These are phyloP conservation scores for Lasiosphaeria miniovina DNA, from an alignment of 495 filamentous ascomycete species.

Conservation along the genomic window DNA sequence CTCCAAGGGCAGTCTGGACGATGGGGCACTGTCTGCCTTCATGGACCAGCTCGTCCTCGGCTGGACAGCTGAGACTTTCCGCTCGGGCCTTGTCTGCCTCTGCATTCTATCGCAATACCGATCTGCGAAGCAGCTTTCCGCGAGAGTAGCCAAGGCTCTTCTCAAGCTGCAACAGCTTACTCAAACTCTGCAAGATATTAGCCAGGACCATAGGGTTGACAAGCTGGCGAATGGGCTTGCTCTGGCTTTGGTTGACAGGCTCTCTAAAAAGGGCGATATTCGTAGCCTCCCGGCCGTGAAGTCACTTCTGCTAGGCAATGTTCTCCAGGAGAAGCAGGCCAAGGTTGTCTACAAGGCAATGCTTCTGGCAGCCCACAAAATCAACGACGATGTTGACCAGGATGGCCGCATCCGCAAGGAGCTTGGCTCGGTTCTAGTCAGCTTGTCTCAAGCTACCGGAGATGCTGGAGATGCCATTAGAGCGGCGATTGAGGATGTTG, in stretches of 20 bases:
- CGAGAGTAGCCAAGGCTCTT: slow-evolving; percentile 64
- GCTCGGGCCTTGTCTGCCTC: slow-evolving; percentile 75
- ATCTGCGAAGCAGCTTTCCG: slow-evolving; percentile 64
- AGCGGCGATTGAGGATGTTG: slow-evolving; percentile 55
- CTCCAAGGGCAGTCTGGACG: slow-evolving; percentile 71
- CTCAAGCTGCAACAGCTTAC: slow-evolving; percentile 60
- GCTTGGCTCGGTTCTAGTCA: slow-evolving; percentile 60
- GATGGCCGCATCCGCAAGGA: slow-evolving; percentile 56
- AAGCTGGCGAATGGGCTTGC: slow-evolving; percentile 70
- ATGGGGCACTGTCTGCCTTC: slow-evolving; percentile 68
- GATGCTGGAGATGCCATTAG: slow-evolving; percentile 58
- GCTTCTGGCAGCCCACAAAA: slow-evolving; percentile 53
- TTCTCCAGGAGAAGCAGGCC: slow-evolving; percentile 61
- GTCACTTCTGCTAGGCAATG: slow-evolving; percentile 55
- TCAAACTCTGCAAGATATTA: slow-evolving; percentile 57
- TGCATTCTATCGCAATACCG: slow-evolving; percentile 74
- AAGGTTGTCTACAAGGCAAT: slow-evolving; percentile 61
- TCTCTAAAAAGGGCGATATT: slow-evolving; percentile 59
- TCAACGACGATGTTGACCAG: slow-evolving; percentile 43
- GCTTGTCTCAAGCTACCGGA: slow-evolving; percentile 52
- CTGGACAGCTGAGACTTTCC: slow-evolving; percentile 67
- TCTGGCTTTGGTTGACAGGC: slow-evolving; percentile 59
- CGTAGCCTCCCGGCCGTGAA: slow-evolving; percentile 56
- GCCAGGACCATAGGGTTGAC: slow-evolving; percentile 63
- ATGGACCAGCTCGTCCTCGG: slow-evolving; percentile 81